phyloP scores from a whole-genome alignment of 2,329 filamentous ascomycete genomes.

The Stromatinia cepivora region DNA sequence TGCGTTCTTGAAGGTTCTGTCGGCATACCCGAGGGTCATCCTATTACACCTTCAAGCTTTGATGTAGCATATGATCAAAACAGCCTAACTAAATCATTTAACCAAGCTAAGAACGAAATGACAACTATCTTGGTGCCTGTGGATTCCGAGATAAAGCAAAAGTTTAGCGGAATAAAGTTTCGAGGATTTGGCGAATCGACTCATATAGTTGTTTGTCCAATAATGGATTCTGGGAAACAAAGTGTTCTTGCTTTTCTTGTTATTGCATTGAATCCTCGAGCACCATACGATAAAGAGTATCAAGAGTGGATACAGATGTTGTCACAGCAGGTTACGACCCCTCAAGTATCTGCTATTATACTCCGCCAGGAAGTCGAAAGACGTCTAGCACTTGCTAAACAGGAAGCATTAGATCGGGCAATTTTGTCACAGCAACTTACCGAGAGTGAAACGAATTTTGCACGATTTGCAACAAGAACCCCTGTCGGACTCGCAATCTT shows the following conservation, averaged over 20 bases:
- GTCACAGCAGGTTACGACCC: constrained; percentile 61
- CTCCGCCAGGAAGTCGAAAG: constrained; percentile 43
- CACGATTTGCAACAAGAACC: constrained; percentile 68
- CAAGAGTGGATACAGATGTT: constrained; percentile 43
- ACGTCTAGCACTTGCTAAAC: not conserved
- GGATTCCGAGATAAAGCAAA: constrained; percentile 54
- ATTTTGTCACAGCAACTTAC: constrained; percentile 66
- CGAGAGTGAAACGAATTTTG: constrained; percentile 63
- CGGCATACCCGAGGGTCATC: constrained; percentile 65
- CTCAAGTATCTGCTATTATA: constrained; percentile 63
- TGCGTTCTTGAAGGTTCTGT: constrained; percentile 70
- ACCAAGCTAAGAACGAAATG: constrained; percentile 60
- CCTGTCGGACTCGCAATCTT: constrained; percentile 74
- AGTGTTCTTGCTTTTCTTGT: constrained; percentile 51
- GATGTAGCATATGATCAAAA: constrained; percentile 70
- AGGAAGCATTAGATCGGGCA: constrained; percentile 67
- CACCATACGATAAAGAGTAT: constrained; percentile 78
- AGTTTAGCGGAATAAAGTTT: constrained; percentile 67
- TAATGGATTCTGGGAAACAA: constrained; percentile 69
- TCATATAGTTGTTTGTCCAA: constrained; percentile 73
- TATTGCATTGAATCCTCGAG: constrained; percentile 64
- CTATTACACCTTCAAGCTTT: constrained; percentile 69
- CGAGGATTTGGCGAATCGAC: constrained; percentile 66
- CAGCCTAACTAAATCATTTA: constrained; percentile 72
- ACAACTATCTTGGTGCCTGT: constrained; percentile 63